A percentile compares a stretch with the other conserved stretches of the same genome.
Evolutionary conservation across 495 filamentous ascomycete species (phyloP).

Genomic region (Neurospora sp.): DNA sequence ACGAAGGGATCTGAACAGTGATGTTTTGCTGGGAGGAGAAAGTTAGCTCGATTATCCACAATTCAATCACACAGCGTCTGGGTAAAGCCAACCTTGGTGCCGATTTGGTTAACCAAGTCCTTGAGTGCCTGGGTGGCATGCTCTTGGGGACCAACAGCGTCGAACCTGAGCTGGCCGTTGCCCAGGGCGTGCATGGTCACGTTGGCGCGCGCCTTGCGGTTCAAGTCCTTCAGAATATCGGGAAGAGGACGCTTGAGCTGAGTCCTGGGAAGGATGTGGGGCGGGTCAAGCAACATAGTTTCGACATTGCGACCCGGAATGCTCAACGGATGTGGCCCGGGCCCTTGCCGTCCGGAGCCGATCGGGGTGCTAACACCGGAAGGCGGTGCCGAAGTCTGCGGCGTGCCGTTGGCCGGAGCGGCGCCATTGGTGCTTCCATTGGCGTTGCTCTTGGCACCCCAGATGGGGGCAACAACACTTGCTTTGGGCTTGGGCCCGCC

Average conservation of each 20-base stretch:
- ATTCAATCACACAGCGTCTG: not conserved
- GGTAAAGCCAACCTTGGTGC: slow-evolving; percentile 57
- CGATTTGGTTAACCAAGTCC: slow-evolving; percentile 75
- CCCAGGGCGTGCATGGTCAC: slow-evolving; percentile 63
- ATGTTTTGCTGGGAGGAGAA: slow-evolving; percentile 48
- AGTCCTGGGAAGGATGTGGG: slow-evolving; percentile 58
- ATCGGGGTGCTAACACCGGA: slow-evolving; percentile 49
- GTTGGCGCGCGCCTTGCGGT: slow-evolving; percentile 74
- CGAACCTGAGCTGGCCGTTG: slow-evolving; percentile 60
- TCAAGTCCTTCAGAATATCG: slow-evolving; percentile 80
- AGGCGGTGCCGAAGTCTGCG: slow-evolving; percentile 47
- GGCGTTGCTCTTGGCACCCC: slow-evolving; percentile 31
- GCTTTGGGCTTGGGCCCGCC: slow-evolving; percentile 60
- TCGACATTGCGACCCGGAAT: slow-evolving; percentile 74
- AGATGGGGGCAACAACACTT: slow-evolving; percentile 49
- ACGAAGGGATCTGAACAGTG: slow-evolving; percentile 69
- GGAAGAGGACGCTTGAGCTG: slow-evolving; percentile 72
- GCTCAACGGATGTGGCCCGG: slow-evolving; percentile 50
- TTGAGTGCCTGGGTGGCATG: slow-evolving; percentile 72
- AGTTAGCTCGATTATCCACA: not conserved
- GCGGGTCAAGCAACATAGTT: slow-evolving; percentile 56
- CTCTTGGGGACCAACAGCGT: slow-evolving; percentile 68
- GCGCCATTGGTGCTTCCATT: slow-evolving; percentile 54
- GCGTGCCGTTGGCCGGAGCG: slow-evolving; percentile 37
- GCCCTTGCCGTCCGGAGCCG: slow-evolving; percentile 33